A percentile compares a stretch with the other conserved stretches of the same genome.
Conservation (phyloP, 495 filamentous ascomycete genomes). For the Podospora pseudopauciseta region DNA sequence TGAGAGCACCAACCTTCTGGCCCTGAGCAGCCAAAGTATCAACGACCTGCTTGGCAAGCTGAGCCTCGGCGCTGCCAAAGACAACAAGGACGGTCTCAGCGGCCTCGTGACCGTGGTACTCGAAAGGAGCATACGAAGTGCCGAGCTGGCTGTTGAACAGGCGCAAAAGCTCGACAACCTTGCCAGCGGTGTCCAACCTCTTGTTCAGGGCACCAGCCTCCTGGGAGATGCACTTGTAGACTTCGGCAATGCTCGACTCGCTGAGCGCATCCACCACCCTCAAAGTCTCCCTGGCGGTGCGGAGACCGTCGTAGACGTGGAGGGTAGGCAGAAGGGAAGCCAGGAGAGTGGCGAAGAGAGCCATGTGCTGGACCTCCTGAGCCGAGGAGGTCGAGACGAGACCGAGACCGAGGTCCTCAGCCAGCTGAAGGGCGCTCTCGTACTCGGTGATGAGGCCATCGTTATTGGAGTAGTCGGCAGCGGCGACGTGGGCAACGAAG, state of each 20-base stretch:
- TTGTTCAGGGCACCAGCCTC: conserved; percentile 60
- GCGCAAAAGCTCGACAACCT: conserved; percentile 68
- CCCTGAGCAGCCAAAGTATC: conserved; percentile 65
- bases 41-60: conserved; percentile 79
- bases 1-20: conserved; percentile 76
- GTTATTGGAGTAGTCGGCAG: conserved; percentile 74
- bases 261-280: conserved; percentile 81
- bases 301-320: conserved; percentile 90
- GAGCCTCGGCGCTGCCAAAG: conserved; percentile 86
- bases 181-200: conserved; percentile 68
- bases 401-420: conserved; percentile 88
- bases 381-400: conserved; percentile 80
- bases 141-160: conserved; percentile 90
- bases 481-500: conserved; percentile 90
- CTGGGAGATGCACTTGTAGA: conserved; percentile 66
- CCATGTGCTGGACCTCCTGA: conserved; percentile 94
- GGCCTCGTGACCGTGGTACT: conserved; percentile 82
- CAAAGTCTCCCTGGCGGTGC: conserved; percentile 77
- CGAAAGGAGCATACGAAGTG: conserved; percentile 86
- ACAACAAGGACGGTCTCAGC: conserved; percentile 80
- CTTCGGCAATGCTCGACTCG: conserved; percentile 61
- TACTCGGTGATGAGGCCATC: conserved; percentile 82
- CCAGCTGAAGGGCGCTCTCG: conserved; percentile 68
- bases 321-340: conserved; percentile 77
- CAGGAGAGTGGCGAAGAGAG: conserved; percentile 80